phyloP scores from a whole-genome alignment of 164 flowering plant species.

The Platanus orientalis region DNA sequence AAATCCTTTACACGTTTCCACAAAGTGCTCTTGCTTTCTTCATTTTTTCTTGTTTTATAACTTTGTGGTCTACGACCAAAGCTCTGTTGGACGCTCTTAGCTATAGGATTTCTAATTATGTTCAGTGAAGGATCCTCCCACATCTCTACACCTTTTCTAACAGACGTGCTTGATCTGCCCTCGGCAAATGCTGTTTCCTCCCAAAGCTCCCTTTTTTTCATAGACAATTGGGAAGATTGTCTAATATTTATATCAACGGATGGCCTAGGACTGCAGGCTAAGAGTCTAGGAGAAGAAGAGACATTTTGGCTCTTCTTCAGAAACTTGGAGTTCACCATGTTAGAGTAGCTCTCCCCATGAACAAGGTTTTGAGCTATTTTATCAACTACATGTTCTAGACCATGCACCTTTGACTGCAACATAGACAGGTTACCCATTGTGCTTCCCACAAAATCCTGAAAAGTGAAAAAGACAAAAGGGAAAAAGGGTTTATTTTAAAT shows the following conservation, averaged over 20 bases:
- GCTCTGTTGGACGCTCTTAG: too few species aligned
- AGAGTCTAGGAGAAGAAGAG: too few species aligned
- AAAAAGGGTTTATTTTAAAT: too few species aligned
- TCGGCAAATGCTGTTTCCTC: conserved; percentile 34
- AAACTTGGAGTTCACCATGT: too few species aligned
- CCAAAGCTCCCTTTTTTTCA: conserved; percentile 35
- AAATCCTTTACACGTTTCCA: too few species aligned
- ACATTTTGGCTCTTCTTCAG: background rate
- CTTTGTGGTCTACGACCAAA: too few species aligned
- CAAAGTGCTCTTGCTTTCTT: conserved; percentile 12
- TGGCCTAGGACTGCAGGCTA: too few species aligned
- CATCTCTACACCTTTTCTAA: conserved; percentile 31
- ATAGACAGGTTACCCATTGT: conserved; percentile 54
- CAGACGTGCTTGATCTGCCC: conserved; percentile 31
- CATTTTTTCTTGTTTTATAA: conserved; percentile 2
- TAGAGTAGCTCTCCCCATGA: conserved; percentile 25
- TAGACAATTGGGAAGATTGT: conserved; percentile 30
- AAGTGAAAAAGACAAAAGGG: conserved; percentile 1
- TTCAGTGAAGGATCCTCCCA: conserved; percentile 27
- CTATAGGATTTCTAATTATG: too few species aligned
- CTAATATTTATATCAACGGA: conserved; percentile 44
- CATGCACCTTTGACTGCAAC: conserved; percentile 65
- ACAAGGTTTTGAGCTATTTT: conserved; percentile 41
- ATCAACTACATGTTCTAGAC: conserved; percentile 55
- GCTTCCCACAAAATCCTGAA: conserved; percentile 58